Evolutionary conservation across 352 stramenopile species (phyloP).

Genomic region (Globisporangium uncinulatum): DNA sequence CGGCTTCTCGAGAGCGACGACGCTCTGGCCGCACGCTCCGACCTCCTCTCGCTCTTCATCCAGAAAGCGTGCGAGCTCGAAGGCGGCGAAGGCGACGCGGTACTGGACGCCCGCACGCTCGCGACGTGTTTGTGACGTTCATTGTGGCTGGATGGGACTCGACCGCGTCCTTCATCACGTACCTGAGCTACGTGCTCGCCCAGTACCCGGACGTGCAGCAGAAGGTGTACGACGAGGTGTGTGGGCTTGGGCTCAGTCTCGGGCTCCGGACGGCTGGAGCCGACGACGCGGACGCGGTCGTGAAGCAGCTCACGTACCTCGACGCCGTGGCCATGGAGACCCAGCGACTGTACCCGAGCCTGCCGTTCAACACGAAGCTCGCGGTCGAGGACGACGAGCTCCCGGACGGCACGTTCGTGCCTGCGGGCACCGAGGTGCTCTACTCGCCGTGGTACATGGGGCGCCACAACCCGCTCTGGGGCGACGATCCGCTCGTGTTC

Average conservation of each 20-base stretch:
- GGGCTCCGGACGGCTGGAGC: too few relatives aligned
- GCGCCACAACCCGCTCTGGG: slow-evolving; percentile 26
- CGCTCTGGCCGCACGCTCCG: slow-evolving; percentile 20
- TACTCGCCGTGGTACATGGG: background rate
- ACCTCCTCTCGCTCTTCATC: slow-evolving; percentile 51
- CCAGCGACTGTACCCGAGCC: slow-evolving; percentile 20
- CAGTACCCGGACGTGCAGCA: slow-evolving; percentile 46
- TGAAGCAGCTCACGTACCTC: slow-evolving; percentile 60
- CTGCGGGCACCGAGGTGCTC: slow-evolving; percentile 8
- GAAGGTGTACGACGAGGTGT: slow-evolving; percentile 42
- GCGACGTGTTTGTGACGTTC: slow-evolving; percentile 1
- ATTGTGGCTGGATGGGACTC: slow-evolving; percentile 80
- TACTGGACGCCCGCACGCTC: background rate
- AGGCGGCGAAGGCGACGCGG: background rate
- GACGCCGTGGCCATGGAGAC: slow-evolving; percentile 16
- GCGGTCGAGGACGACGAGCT: slow-evolving; percentile 25
- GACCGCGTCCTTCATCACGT: slow-evolving; percentile 64
- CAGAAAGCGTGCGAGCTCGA: slow-evolving; percentile 35
- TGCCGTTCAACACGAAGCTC: slow-evolving; percentile 27
- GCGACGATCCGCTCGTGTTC: slow-evolving; percentile 42
- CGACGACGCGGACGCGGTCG: background rate
- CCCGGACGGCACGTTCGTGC: slow-evolving; percentile 33
- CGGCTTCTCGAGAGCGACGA: slow-evolving; percentile 31
- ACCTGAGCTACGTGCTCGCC: slow-evolving; percentile 66
- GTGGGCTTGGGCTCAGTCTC: background rate